Evolutionary conservation across 805 yeast species (phyloP).

Genomic region (Hanseniaspora thailandica): DNA sequence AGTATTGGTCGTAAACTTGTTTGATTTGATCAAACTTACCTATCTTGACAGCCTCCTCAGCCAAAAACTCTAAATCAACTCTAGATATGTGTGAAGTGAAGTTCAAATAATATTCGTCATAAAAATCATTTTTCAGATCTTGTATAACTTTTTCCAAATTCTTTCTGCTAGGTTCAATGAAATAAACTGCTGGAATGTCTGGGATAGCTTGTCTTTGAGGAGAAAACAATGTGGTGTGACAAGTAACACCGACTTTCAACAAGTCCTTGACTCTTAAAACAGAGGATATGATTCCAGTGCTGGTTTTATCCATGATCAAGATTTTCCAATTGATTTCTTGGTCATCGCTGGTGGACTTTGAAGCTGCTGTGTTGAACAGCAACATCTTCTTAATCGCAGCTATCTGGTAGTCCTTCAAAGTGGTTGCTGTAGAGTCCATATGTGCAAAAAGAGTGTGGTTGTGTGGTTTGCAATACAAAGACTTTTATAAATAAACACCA

Average conservation of each 20-base stretch:
- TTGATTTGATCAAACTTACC: slow-evolving; percentile 62
- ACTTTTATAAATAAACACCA: too few species aligned
- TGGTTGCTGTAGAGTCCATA: slow-evolving; percentile 4
- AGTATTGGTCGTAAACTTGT: slow-evolving; percentile 89
- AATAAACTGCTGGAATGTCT: slow-evolving; percentile 90
- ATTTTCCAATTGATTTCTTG: slow-evolving; percentile 85
- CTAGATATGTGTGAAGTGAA: slow-evolving; percentile 74
- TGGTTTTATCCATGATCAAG: slow-evolving; percentile 63
- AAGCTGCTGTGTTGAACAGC: slow-evolving; percentile 44
- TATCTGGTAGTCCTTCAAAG: slow-evolving; percentile 12
- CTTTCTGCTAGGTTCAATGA: slow-evolving; percentile 73
- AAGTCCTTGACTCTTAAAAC: slow-evolving; percentile 88
- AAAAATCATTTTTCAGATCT: slow-evolving; percentile 64
- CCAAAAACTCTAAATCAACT: slow-evolving; percentile 74
- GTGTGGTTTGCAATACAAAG: slow-evolving; percentile 15
- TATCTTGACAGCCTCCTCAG: slow-evolving; percentile 61
- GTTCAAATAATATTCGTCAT: slow-evolving; percentile 70
- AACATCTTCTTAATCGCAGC: slow-evolving; percentile 64
- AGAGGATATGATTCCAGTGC: slow-evolving; percentile 78
- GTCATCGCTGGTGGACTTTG: slow-evolving; percentile 41
- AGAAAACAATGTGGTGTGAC: slow-evolving; percentile 57
- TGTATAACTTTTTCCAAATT: slow-evolving; percentile 58
- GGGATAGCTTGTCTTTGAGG: slow-evolving; percentile 72
- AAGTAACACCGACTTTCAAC: slow-evolving; percentile 80
- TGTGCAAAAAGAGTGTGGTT: not conserved